phyloP scores from a whole-genome alignment of 2,329 filamentous ascomycete species.

The Colletotrichum scovillei region DNA sequence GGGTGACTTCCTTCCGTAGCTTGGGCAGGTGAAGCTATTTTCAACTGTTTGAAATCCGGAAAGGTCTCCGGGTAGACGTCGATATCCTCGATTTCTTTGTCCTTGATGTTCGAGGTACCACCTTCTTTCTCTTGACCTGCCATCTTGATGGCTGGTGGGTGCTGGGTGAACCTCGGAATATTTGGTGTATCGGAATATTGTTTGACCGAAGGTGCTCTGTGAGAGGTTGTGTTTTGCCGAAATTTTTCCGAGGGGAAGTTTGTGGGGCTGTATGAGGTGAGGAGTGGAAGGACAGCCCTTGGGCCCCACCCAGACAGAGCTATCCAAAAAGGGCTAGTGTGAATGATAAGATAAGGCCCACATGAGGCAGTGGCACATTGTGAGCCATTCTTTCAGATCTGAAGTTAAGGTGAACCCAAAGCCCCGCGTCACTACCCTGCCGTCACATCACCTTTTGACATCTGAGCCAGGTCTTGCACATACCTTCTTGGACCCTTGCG shows the following conservation, averaged over 20 bases:
- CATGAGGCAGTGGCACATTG: constrained; percentile 7
- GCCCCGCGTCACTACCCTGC: constrained; percentile 25
- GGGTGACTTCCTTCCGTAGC: neutral
- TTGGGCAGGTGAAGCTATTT: neutral
- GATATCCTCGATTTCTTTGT: constrained; percentile 10
- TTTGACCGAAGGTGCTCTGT: neutral
- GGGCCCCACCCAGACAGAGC: neutral
- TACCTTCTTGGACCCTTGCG: constrained; percentile 10
- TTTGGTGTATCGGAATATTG: neutral
- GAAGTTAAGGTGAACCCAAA: constrained; percentile 21
- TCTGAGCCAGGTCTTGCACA: neutral
- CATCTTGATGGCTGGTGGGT: constrained; percentile 12
- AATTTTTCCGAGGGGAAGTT: neutral
- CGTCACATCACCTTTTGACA: constrained; percentile 13
- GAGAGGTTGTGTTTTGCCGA: neutral
- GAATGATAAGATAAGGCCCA: constrained; percentile 18
- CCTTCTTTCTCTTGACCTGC: neutral
- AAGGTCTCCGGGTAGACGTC: constrained; percentile 27
- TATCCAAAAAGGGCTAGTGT: constrained; percentile 19
- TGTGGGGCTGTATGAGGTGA: neutral
- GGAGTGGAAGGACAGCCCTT: neutral
- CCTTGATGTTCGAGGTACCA: constrained; percentile 12
- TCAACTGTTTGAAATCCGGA: constrained; percentile 21
- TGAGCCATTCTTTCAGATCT: constrained; percentile 34
- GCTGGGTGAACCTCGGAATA: constrained; percentile 27